Conservation (phyloP, 2,329 filamentous ascomycete genomes). For the Sphaerulina musiva region DNA sequence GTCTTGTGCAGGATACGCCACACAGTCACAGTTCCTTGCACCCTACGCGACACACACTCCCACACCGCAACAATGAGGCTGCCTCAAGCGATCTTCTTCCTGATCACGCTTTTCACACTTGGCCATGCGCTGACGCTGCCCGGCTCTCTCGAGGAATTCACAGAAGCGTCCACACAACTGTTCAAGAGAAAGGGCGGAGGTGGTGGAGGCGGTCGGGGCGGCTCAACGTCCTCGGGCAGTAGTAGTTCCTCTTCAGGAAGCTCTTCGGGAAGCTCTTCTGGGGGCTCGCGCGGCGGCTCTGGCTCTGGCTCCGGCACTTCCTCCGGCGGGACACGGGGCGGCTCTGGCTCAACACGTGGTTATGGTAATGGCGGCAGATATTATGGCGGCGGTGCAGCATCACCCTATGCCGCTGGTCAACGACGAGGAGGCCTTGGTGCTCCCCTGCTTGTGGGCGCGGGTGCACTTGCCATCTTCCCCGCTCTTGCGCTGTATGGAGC, state of each 20-base stretch:
- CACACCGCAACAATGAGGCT: constrained; percentile 26
- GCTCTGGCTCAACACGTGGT: constrained; percentile 51
- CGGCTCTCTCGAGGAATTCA: constrained; percentile 30
- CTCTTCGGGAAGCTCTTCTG: constrained; percentile 2
- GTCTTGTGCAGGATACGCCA: background rate
- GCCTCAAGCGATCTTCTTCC: constrained; percentile 24
- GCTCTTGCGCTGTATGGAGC: constrained; percentile 55
- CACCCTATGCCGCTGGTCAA: constrained; percentile 54
- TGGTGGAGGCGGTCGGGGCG: constrained; percentile 40
- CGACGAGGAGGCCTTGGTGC: constrained; percentile 45
- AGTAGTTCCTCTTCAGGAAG: constrained; percentile 11
- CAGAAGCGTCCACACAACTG: constrained; percentile 28
- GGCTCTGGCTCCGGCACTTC: constrained; percentile 39
- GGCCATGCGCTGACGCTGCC: constrained; percentile 31
- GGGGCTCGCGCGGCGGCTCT: constrained; percentile 44
- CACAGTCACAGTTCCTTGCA: background rate
- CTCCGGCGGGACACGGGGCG: constrained; percentile 35
- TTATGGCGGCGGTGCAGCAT: constrained; percentile 59
- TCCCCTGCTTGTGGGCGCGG: constrained; percentile 48
- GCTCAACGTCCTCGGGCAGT: constrained; percentile 23
- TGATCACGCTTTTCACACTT: constrained; percentile 28
- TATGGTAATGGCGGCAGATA: constrained; percentile 53
- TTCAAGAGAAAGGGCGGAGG: constrained; percentile 46
- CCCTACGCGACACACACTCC: background rate
- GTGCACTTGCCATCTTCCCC: constrained; percentile 47